Base-by-base conservation (phyloP, 768 basidiomycete species). In the Kwoniella newhampshirensis region DNA sequence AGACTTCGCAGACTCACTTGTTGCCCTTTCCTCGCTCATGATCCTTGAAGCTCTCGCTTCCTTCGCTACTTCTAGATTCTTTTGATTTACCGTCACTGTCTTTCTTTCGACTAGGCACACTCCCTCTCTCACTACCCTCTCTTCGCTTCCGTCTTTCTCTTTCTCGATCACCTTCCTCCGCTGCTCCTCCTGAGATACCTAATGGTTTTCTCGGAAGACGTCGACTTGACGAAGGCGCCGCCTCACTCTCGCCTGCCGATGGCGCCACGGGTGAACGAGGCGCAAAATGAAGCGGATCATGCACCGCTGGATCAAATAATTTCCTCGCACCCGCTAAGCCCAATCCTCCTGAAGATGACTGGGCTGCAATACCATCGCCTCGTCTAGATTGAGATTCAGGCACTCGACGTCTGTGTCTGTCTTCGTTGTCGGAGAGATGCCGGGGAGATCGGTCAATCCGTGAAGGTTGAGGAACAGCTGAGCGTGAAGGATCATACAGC, bases 271-370 rank as follows among this genome's bases (percentile, higher is more conserved):
- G 40, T 45, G 54, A 25, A 20, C 45, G 27, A 17, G 49, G 51
- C 9, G 84, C 79, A 77, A 98, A 98, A 11, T 87, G 83, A 28
- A 91, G 83, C 0, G 96, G 91, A 74, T 98, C 90, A 74, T 98
- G 89, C 68, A 89, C 86, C 36, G 88, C 82, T 57, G 88, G 89
- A 71, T 98, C 91, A 52, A 77, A 77, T 7, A 77, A 68, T 54
- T 75, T 71, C 18, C 66, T 40, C 8, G 35, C 30, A 17, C 53
- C 55, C 17, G 25, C 45, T 28, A 37, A 30, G 18, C 51, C 27
- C 35, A 49, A 51, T 32, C 6, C 32, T 6, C 32, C 32, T 32
- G 13, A 6, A 13, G 32, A 13, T 32, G 32, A 32, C 7, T 6
- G 32, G 6, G 32, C n/a, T 12, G 45, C 23, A 25, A 50, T 46